Percentiles rank a stretch among this genome's conserved stretches.
Conservation (phyloP, 805 yeast species). For the Wickerhamiella cacticola region DNA sequence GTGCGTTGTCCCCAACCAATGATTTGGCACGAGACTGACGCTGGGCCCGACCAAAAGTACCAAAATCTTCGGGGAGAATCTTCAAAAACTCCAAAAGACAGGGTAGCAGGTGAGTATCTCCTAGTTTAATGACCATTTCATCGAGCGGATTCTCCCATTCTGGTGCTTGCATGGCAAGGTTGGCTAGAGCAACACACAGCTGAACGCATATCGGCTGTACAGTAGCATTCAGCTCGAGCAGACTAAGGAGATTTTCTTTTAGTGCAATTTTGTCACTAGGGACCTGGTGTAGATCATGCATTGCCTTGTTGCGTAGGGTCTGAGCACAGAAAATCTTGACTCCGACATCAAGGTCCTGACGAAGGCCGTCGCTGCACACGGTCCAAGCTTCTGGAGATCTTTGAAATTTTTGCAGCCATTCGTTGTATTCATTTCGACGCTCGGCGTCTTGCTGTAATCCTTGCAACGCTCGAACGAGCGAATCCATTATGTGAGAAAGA, state of each 20-base stretch:
- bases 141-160: constrained; percentile 60
- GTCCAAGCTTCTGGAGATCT: constrained; percentile 63
- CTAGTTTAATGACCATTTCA: constrained; percentile 45
- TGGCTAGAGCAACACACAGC: constrained; percentile 67
- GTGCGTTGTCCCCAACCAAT: constrained; percentile 55
- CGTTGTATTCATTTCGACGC: constrained; percentile 33
- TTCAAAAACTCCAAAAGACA: constrained; percentile 62
- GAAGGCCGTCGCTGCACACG: constrained; percentile 44
- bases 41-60: constrained; percentile 33
- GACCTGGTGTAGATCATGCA: constrained; percentile 73
- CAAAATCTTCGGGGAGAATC: constrained; percentile 84
- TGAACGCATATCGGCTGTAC: constrained; percentile 64
- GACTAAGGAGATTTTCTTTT: constrained; percentile 51
- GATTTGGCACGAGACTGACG: constrained; percentile 40
- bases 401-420: constrained; percentile 68
- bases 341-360: constrained; percentile 31
- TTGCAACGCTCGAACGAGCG: constrained; percentile 21
- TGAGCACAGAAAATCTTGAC: constrained; percentile 79
- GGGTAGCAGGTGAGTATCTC: constrained; percentile 32
- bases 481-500: constrained; percentile 29
- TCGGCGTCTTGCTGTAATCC: constrained; percentile 21
- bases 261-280: constrained; percentile 48
- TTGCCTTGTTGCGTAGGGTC: constrained; percentile 72
- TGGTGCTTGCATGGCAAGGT: constrained; percentile 64
- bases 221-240: constrained; percentile 39